Evolutionary conservation across 2,329 filamentous ascomycete species (phyloP), one percentile per base, ranked within the genome.

Genomic region (Penicillium sp.): DNA sequence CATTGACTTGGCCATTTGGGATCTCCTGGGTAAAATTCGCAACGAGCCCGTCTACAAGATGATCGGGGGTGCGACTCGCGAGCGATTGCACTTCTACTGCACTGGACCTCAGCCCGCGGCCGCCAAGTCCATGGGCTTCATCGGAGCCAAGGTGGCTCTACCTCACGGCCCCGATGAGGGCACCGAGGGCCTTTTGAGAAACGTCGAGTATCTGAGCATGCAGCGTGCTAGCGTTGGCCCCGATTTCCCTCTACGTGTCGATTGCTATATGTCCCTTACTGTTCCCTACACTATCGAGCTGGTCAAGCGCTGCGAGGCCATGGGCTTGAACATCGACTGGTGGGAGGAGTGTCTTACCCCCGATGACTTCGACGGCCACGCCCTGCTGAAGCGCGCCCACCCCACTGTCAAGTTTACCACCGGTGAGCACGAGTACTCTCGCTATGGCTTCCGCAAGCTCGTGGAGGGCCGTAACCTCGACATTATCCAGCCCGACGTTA

Each of bases 201-300:
- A 96, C 67, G 81, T 95, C 47, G 89, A 89, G 67, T 96, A 91
- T 67, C 80, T 96, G 43, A 83, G 86, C 59, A 86, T 88, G 71
- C 89, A 95, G 71, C 83, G 90, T 47, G 87, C 90, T 66, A 82
- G 82, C 47, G 86, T 96, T 38, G 91, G 91, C 0, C 88, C 89
- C 0, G 88, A 95, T 69, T 96, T 93, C 68, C 91, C 91, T 40
- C 79, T 96, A 58, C 91, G 95, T 78, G 91, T 96, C 4, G 91
- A 96, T 74, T 96, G 91, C 78, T 96, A 95, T 74, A 96, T 96
- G 91, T 91, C 87, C 59, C 77, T 96, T 64, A 95, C 91, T 63
- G 91, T 96, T 24, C 76, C 88, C 1, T 96, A 96, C 74, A 95
- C 89, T 3, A 95, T 96, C 60, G 87, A 95, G 71, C 79, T 96